A percentile compares a stretch with the other conserved stretches of the same genome.
phyloP scores from a whole-genome alignment of 192 early-diverging fungal genomes.

The Umbelopsis vinacea region DNA sequence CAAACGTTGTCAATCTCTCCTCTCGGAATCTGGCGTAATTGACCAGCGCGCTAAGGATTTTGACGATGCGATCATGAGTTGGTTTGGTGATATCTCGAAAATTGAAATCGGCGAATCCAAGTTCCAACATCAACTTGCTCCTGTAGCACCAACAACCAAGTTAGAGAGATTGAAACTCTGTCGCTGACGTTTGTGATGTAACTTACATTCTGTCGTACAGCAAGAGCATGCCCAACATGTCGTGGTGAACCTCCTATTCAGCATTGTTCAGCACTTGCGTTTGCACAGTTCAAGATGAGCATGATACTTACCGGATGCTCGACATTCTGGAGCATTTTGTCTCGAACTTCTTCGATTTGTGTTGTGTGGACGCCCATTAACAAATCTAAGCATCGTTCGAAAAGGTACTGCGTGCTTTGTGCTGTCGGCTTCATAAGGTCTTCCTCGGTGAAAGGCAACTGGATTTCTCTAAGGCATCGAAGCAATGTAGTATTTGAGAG shows the following conservation, averaged over 20 bases:
- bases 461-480: slow-evolving; percentile 4
- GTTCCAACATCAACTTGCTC: slow-evolving; percentile 19
- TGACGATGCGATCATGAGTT: background rate
- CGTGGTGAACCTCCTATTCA: slow-evolving; percentile 3
- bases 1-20: slow-evolving; percentile 15
- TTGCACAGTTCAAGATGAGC: background rate
- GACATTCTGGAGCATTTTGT: background rate
- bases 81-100: slow-evolving; percentile 11
- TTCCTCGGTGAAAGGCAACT: slow-evolving; percentile 1
- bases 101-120: slow-evolving; percentile 11
- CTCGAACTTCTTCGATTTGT: slow-evolving; percentile 13
- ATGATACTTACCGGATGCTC: background rate
- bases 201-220: slow-evolving; percentile 18
- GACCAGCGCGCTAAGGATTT: slow-evolving; percentile 7
- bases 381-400: slow-evolving; percentile 9
- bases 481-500: background rate
- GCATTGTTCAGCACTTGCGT: no score
- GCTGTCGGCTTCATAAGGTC: slow-evolving; percentile 4
- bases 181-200: background rate
- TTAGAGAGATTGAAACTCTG: background rate
- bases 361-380: slow-evolving; percentile 9
- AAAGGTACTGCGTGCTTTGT: background rate
- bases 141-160: background rate
- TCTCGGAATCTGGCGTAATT: slow-evolving; percentile 19
- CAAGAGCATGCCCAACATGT: slow-evolving; percentile 1